A percentile compares a stretch with the other conserved stretches of the same genome.
Evolutionary conservation across 352 stramenopile genomes (phyloP).

Genomic region (Pythium angustatum): DNA sequence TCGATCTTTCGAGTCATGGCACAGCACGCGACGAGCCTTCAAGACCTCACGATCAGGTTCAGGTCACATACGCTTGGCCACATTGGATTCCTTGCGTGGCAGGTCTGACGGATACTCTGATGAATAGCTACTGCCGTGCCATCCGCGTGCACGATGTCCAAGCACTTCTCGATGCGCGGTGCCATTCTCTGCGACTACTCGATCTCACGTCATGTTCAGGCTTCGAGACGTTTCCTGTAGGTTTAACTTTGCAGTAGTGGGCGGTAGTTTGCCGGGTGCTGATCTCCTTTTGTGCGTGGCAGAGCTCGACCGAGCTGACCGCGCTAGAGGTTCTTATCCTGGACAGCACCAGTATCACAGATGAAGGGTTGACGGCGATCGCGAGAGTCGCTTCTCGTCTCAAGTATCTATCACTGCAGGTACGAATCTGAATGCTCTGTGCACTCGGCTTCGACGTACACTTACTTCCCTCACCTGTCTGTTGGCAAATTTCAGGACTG

Average conservation of each 20-base stretch:
- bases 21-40: slow-evolving; percentile 30
- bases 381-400: slow-evolving; percentile 36
- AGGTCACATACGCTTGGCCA: no score
- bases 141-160: slow-evolving; percentile 38
- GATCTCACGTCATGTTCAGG: slow-evolving; percentile 57
- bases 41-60: slow-evolving; percentile 61
- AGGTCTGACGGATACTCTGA: no score
- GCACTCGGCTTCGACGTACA: background rate
- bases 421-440: slow-evolving; percentile 25
- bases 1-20: slow-evolving; percentile 42
- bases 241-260: background rate
- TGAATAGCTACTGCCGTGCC: slow-evolving; percentile 38
- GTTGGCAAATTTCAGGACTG: slow-evolving; percentile 43
- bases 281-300: background rate
- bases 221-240: slow-evolving; percentile 25
- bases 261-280: background rate
- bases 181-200: slow-evolving; percentile 41
- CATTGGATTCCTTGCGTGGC: no score
- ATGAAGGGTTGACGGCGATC: slow-evolving; percentile 46
- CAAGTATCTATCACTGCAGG: slow-evolving; percentile 70
- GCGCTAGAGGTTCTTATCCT: slow-evolving; percentile 62
- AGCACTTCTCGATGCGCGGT: slow-evolving; percentile 33
- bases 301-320: slow-evolving; percentile 35
- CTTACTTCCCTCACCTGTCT: background rate
- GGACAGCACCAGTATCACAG: slow-evolving; percentile 53